Evolutionary conservation across 2,329 filamentous ascomycete species (phyloP), one percentile per base, ranked within the genome.

Genomic region (Aspergillus nomiae): DNA sequence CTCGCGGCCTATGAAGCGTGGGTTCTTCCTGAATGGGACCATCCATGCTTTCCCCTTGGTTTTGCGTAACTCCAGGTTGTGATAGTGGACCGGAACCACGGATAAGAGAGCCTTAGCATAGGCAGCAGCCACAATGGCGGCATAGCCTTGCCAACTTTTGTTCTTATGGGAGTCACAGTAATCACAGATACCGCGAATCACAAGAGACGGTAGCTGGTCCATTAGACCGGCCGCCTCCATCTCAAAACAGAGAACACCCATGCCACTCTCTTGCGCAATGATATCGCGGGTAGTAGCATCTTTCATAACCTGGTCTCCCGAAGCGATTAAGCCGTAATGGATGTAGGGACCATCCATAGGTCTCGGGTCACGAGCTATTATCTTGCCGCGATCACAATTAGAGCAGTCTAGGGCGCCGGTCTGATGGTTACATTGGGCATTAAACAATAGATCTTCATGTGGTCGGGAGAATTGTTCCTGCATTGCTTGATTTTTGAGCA

Each of bases 301-400:
- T 24, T 65, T 73, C 11, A 75, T 67, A 21, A 73, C 58, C 26
- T 67, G 63, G 43, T 72, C 67, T 5, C 71, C 73, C 2, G 70
- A 75, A 2, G 67, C 72, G 36, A 75, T 73, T 2, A 66, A 60
- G 0, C 73, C 72, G 54, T 73, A 71, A 58, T 71, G 66, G 26
- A 71, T 64, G 10, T 16, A 9, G 21, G 62, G 59, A 3, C 65
- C 60, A 10, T 63, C 19, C 2, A 62, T 54, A 2, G 14, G 26
- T 26, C 70, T 65, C n/a, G 28, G 56, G 12, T 19, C 5, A 54
- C 69, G 65, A 28, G 41, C 16, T 1, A 70, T 48, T 10, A 70
- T 46, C 32, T 68, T 61, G 21, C 55, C 57, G 6, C 32, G 43
- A 56, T 71, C 63, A 55, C 69, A 72, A 26, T 56, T 48, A 14